Conservation (phyloP, 2,329 filamentous ascomycete genomes). For the Fusarium buharicum region DNA sequence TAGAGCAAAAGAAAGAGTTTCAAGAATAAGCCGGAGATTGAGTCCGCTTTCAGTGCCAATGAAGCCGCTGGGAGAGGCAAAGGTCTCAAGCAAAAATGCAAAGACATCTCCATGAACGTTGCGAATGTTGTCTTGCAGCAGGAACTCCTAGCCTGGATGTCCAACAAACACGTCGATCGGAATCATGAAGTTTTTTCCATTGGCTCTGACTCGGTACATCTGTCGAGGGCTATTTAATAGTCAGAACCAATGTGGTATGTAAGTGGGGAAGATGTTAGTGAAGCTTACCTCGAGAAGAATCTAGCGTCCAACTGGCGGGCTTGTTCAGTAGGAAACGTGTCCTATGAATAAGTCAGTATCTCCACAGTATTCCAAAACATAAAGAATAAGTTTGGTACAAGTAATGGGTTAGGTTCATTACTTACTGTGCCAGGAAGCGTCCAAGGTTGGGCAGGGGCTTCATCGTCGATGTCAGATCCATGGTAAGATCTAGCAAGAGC, state of each 20-base stretch:
- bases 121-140: constrained; percentile 6
- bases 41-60: constrained; percentile 35
- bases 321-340: not conserved
- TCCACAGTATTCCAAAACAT: accelerated
- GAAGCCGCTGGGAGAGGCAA: constrained; percentile 28
- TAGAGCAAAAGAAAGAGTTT: constrained; percentile 24
- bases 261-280: accelerated
- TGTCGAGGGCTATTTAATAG: not conserved
- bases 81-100: constrained; percentile 35
- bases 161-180: constrained; percentile 1
- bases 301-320: not conserved
- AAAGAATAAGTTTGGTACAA: not conserved
- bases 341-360: constrained; percentile 1
- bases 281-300: constrained; percentile 6
- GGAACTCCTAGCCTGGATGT: constrained; percentile 20
- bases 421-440: constrained; percentile 19
- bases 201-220: not conserved
- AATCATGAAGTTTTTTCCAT: not conserved
- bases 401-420: not conserved
- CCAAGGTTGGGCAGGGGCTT: not conserved
- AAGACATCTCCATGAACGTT: constrained; percentile 33
- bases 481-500: not conserved
- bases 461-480: not conserved
- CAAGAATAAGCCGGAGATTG: constrained; percentile 40
- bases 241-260: not conserved